Evolutionary conservation across 805 yeast species (phyloP), one percentile per base, ranked within the genome.

Genomic region (Wickerhamomyces silvicola): DNA sequence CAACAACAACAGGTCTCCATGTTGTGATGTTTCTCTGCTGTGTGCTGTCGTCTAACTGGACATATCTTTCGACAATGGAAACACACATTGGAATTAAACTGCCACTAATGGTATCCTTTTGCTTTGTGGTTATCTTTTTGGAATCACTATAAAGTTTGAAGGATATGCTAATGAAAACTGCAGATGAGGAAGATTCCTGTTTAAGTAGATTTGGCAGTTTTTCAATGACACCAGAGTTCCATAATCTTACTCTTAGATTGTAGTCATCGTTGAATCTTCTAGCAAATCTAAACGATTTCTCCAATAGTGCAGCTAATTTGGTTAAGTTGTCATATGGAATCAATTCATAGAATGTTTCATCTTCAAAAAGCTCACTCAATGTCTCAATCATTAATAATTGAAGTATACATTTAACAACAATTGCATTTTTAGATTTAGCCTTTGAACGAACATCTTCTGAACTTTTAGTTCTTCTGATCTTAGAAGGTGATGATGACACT

Each of bases 1-100:
- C 95, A 21, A 84, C 81, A 24, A 90, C 86, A 13, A 92, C 97
- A 0, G 97, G 97, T 47, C 82, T 70, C 94, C 97, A 81, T 4
- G 94, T 79, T 12, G 73, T 67, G 27, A 90, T 76, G 54, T 84
- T 84, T 49, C 94, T 73, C 47, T 80, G 86, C 56, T 83, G 90
- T 6, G 75, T 58, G 32, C 63, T 64, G 41, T 82, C 95, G 43
- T 83, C 90, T 44, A 88, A 67, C 2, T 70, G 66, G 20, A 78
- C 70, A 54, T 76, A 88, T 39, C 88, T 75, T 35, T 71, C 71
- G 17, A 87, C 70, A 19, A 90, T 80, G 6, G 73, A 66, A 7
- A 71, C 74, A 48, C 95, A 82, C 50, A 87, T 66, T 17, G 86
- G 83, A 23, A 81, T 65, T 40, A 75, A 50, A 17, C 70, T 71